Evolutionary conservation across 345 rosid genomes (phyloP).

Genomic region (Trapa incisa): DNA sequence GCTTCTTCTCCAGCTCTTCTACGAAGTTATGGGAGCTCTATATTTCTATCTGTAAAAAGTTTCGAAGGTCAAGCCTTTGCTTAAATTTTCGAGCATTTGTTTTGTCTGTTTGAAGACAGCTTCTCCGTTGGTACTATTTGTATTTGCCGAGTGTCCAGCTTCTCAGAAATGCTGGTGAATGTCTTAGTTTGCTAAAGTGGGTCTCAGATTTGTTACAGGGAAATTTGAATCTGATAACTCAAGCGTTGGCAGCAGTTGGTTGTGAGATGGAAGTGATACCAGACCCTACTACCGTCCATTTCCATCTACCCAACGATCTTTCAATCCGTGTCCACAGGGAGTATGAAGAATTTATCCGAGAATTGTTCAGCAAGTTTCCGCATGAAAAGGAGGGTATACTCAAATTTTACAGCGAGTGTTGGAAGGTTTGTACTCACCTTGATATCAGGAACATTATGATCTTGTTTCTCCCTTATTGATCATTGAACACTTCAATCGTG

Average conservation of each 20-base stretch:
- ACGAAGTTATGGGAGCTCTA: neutral
- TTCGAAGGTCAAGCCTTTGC: no score
- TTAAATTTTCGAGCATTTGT: no score
- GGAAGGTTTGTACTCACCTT: slow-evolving; percentile 57
- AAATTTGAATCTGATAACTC: slow-evolving; percentile 82
- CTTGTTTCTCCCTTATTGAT: slow-evolving; percentile 11
- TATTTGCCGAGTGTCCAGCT: neutral
- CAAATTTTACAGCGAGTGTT: slow-evolving; percentile 69
- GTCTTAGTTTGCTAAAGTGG: neutral
- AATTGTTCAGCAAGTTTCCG: slow-evolving; percentile 60
- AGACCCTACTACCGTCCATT: slow-evolving; percentile 92
- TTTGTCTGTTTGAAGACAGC: no score
- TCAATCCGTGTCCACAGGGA: slow-evolving; percentile 71
- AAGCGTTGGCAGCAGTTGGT: slow-evolving; percentile 78
- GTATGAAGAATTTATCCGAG: slow-evolving; percentile 51
- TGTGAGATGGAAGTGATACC: slow-evolving; percentile 85
- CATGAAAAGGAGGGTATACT: slow-evolving; percentile 81
- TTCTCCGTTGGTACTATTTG: no score
- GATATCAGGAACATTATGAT: neutral
- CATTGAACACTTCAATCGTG: slow-evolving; percentile 6
- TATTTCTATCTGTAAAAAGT: neutral
- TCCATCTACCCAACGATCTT: slow-evolving; percentile 70
- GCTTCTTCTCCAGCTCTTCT: slow-evolving; percentile 4
- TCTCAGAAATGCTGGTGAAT: neutral
- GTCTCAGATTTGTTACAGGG: slow-evolving; percentile 46